Percentiles rank a stretch among this genome's conserved stretches.
These are phyloP conservation scores for Mycena alexandri DNA, from an alignment of 768 basidiomycete genomes.

Conservation along the genomic window DNA sequence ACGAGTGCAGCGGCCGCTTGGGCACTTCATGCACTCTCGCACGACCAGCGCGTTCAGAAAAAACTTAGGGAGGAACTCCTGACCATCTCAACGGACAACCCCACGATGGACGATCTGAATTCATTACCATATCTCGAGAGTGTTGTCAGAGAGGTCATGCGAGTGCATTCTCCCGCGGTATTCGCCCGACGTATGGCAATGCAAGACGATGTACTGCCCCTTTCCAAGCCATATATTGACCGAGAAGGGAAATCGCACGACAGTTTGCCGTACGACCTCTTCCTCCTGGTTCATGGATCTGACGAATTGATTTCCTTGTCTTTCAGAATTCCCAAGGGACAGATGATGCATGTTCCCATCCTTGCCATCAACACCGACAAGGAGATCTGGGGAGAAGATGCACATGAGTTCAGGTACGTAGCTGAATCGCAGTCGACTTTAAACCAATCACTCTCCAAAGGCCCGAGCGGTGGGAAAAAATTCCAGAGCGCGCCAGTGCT, in stretches of 20 bases:
- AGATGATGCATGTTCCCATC: slow-evolving; percentile 63
- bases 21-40: slow-evolving; percentile 57
- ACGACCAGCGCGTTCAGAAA: slow-evolving; percentile 53
- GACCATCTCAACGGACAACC: slow-evolving; percentile 48
- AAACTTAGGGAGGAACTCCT: slow-evolving; percentile 60
- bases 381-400: slow-evolving; percentile 32
- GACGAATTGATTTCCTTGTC: neutral
- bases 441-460: slow-evolving; percentile 5
- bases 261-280: slow-evolving; percentile 43
- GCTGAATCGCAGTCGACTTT: neutral
- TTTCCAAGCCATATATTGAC: slow-evolving; percentile 60
- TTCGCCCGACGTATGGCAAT: slow-evolving; percentile 57
- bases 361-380: slow-evolving; percentile 63
- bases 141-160: slow-evolving; percentile 69
- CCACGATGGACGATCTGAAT: slow-evolving; percentile 59
- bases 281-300: neutral
- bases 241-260: slow-evolving; percentile 55
- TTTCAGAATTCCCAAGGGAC: slow-evolving; percentile 57
- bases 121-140: slow-evolving; percentile 55
- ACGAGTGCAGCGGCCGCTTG: slow-evolving; percentile 44
- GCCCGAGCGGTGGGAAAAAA: slow-evolving; percentile 32
- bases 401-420: slow-evolving; percentile 18
- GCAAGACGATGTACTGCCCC: slow-evolving; percentile 67
- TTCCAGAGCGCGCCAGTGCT: slow-evolving; percentile 5
- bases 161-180: slow-evolving; percentile 66